Conservation (phyloP, 345 rosid genomes). For the Aquilaria yunnanensis region DNA sequence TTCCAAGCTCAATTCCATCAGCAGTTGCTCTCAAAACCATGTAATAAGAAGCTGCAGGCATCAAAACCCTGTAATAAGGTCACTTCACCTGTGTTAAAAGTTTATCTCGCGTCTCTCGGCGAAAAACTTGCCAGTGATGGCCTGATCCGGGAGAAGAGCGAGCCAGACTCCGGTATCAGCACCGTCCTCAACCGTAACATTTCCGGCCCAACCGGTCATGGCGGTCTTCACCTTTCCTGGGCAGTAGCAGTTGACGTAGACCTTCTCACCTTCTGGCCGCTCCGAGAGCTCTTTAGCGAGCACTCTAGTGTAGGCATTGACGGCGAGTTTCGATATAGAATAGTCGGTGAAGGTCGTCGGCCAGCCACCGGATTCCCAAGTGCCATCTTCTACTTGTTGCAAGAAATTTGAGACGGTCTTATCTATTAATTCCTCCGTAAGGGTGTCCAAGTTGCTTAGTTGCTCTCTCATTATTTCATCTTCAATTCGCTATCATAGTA, state of each 20-base stretch:
- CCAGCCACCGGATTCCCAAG: slow-evolving; percentile 81
- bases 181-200: slow-evolving; percentile 58
- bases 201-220: slow-evolving; percentile 91
- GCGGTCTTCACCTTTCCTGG: slow-evolving; percentile 95
- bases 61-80: no score
- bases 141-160: slow-evolving; percentile 67
- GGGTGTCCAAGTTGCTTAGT: slow-evolving; percentile 37
- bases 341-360: slow-evolving; percentile 72
- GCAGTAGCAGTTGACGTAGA: slow-evolving; percentile 73
- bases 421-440: slow-evolving; percentile 63
- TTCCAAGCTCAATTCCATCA: no score
- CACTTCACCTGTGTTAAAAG: slow-evolving; percentile 24
- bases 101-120: slow-evolving; percentile 81
- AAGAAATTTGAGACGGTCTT: slow-evolving; percentile 46
- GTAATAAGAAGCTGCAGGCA: no score
- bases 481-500: slow-evolving; percentile 47
- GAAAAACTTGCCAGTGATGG: slow-evolving; percentile 71
- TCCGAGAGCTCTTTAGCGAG: slow-evolving; percentile 45
- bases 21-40: no score
- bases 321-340: slow-evolving; percentile 77
- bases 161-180: slow-evolving; percentile 95
- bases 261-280: slow-evolving; percentile 70
- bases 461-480: slow-evolving; percentile 44
- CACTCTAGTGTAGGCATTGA: slow-evolving; percentile 67
- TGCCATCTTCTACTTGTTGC: slow-evolving; percentile 61